A percentile compares a stretch with the other conserved stretches of the same genome.
These are phyloP conservation scores for Russula foetens DNA, from an alignment of 768 basidiomycete species.

Conservation along the genomic window DNA sequence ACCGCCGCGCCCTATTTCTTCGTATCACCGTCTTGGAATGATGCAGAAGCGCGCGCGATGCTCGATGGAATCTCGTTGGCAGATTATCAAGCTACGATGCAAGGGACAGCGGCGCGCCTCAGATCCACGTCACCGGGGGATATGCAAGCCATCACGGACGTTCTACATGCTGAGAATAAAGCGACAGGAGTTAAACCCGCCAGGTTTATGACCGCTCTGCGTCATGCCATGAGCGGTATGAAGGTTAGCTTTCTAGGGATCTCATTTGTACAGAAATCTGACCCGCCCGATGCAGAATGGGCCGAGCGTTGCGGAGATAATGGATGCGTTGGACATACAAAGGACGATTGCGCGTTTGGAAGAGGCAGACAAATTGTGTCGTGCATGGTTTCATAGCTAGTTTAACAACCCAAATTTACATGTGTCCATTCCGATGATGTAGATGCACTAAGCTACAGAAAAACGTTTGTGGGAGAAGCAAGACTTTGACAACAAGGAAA, in stretches of 20 bases:
- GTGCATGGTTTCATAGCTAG: constrained; percentile 5
- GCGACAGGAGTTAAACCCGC: constrained; percentile 36
- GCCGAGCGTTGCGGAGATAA: constrained; percentile 27
- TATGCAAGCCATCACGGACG: constrained; percentile 27
- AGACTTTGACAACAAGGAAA: not conserved
- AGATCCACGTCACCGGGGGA: constrained; percentile 31
- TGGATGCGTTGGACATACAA: constrained; percentile 25
- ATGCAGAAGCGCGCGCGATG: constrained; percentile 50
- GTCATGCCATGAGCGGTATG: constrained; percentile 75
- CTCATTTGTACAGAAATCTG: not conserved
- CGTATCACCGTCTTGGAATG: constrained; percentile 49
- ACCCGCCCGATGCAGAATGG: constrained; percentile 24
- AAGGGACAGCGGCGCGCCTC: constrained; percentile 27
- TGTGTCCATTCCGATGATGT: constrained; percentile 2
- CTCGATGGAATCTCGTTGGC: constrained; percentile 32
- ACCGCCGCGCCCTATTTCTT: constrained; percentile 71
- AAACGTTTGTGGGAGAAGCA: not conserved
- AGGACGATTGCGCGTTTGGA: constrained; percentile 24
- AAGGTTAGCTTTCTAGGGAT: constrained; percentile 47
- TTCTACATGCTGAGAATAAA: constrained; percentile 40
- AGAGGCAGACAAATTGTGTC: constrained; percentile 3
- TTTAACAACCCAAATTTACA: not conserved
- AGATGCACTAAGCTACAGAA: constrained; percentile 12
- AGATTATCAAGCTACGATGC: constrained; percentile 34
- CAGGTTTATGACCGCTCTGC: constrained; percentile 59